Conservation (phyloP, 441 rosid species). For the Erodium trifolium region DNA sequence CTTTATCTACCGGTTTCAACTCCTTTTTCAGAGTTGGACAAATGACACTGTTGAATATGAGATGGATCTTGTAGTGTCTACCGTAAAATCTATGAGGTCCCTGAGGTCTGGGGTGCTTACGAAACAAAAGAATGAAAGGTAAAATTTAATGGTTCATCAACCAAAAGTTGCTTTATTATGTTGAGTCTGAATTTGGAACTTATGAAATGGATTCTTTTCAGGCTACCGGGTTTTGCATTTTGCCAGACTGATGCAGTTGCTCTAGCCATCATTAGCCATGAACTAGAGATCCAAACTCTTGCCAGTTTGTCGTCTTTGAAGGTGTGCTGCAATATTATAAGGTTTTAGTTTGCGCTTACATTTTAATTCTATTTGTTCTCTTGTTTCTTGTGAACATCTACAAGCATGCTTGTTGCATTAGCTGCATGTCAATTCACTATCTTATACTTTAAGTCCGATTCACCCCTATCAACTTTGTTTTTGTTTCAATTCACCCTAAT, state of each 20-base stretch:
- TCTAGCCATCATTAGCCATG: slow-evolving; percentile 37
- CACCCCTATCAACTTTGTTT: too few relatives aligned
- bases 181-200: background rate
- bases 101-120: slow-evolving; percentile 65
- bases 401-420: background rate
- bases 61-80: slow-evolving; percentile 65
- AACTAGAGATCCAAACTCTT: slow-evolving; percentile 65
- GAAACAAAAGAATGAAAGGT: slow-evolving; percentile 81
- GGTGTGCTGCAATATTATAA: slow-evolving; percentile 27
- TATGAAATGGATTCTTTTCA: slow-evolving; percentile 19
- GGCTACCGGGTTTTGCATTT: slow-evolving; percentile 69
- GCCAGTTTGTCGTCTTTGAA: slow-evolving; percentile 54
- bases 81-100: slow-evolving; percentile 64
- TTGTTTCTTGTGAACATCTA: background rate
- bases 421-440: background rate
- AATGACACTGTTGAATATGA: slow-evolving; percentile 52
- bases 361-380: background rate
- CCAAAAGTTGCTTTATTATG: background rate
- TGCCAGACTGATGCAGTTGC: slow-evolving; percentile 53
- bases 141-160: slow-evolving; percentile 1
- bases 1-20: slow-evolving; percentile 4
- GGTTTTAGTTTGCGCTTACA: background rate
- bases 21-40: slow-evolving; percentile 47
- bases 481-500: too few relatives aligned
- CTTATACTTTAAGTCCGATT: too few relatives aligned